Evolutionary conservation across 1,284 basidiomycete species (phyloP).

Genomic region (Ganoderma multipileum): DNA sequence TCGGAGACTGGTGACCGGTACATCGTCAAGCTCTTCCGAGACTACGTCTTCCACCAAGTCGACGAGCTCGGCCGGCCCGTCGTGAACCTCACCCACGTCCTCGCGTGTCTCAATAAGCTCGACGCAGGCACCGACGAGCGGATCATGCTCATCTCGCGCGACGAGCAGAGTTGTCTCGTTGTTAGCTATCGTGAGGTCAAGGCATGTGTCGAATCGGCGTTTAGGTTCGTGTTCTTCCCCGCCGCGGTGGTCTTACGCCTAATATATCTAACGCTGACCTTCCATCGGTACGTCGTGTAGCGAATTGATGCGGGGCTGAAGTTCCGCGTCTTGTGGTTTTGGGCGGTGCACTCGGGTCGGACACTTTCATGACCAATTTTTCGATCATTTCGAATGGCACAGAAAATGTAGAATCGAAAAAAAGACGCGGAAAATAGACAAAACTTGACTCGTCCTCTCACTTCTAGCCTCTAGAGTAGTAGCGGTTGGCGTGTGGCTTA

Average conservation of each 20-base stretch:
- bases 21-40: constrained; percentile 97
- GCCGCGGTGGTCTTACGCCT: neutral
- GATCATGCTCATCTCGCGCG: constrained; percentile 92
- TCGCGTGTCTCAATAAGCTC: constrained; percentile 92
- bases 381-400: constrained; percentile 12
- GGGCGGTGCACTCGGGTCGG: neutral
- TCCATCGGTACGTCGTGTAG: neutral
- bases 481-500: too few relatives aligned
- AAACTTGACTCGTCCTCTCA: constrained; percentile 30
- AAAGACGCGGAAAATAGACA: constrained; percentile 39
- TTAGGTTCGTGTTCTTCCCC: constrained; percentile 50
- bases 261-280: neutral
- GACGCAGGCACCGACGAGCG: constrained; percentile 94
- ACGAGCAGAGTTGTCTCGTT: constrained; percentile 96
- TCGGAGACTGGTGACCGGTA: constrained; percentile 98
- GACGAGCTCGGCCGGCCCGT: constrained; percentile 92
- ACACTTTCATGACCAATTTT: constrained; percentile 1
- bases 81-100: constrained; percentile 90
- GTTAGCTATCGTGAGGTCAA: constrained; percentile 96
- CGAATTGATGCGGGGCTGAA: constrained; percentile 3
- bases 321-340: neutral
- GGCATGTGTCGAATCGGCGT: constrained; percentile 84
- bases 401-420: constrained; percentile 41
- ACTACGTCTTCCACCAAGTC: constrained; percentile 98
- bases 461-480: too few relatives aligned